phyloP scores from a whole-genome alignment of 129 eudicot species.

The Gnaphalium uliginosum region DNA sequence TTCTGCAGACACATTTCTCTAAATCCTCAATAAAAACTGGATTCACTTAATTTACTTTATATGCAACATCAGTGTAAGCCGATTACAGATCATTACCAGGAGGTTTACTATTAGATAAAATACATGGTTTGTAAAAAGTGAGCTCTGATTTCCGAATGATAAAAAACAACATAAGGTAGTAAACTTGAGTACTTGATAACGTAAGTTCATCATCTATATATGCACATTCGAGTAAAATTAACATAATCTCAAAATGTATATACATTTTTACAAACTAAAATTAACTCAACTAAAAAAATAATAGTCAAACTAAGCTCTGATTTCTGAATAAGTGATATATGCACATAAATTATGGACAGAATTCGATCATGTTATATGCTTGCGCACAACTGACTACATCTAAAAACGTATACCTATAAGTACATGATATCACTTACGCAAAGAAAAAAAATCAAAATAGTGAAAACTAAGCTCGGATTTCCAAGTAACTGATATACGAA shows the following conservation, averaged over 20 bases:
- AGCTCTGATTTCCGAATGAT: not conserved
- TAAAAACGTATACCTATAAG: too few relatives aligned
- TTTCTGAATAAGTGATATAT: not conserved
- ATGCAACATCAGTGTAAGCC: conserved; percentile 12
- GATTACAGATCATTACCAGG: not conserved
- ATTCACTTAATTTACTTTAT: not conserved
- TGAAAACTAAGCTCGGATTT: too few relatives aligned
- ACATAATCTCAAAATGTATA: not conserved
- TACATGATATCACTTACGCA: too few relatives aligned
- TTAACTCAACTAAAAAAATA: not conserved
- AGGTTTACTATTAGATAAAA: conserved; percentile 5
- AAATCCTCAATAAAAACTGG: too few relatives aligned
- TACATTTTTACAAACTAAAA: not conserved
- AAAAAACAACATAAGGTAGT: not conserved
- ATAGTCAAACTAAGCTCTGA: not conserved
- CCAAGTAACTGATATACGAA: too few relatives aligned
- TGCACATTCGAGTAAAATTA: not conserved
- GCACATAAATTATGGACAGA: not conserved
- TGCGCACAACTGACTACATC: too few relatives aligned
- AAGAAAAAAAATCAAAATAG: too few relatives aligned
- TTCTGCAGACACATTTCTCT: not conserved
- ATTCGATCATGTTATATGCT: too few relatives aligned
- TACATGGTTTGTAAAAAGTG: too few relatives aligned
- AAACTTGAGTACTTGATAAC: not conserved
- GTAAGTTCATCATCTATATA: too few relatives aligned